Percentiles rank a stretch among this genome's conserved stretches.
Evolutionary conservation across 768 basidiomycete species (phyloP).

Genomic region (Auricularia heimuer): DNA sequence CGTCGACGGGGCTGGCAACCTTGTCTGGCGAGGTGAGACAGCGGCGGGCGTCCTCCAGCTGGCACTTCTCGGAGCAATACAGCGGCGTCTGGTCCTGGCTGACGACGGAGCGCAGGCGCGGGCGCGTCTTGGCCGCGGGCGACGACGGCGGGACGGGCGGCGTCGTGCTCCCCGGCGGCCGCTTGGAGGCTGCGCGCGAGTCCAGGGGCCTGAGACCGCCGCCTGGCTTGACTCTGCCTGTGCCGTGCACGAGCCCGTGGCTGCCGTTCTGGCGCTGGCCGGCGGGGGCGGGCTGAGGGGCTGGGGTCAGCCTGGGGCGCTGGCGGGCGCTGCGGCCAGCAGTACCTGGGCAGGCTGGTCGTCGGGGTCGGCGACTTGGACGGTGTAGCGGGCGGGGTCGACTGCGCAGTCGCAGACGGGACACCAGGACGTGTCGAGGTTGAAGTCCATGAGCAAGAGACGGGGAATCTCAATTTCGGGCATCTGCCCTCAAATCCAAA

Average conservation of each 20-base stretch:
- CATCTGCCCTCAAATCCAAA: too few species aligned
- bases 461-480: too few species aligned
- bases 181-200: constrained; percentile 17
- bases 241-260: constrained; percentile 52
- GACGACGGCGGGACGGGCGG: constrained; percentile 16
- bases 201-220: constrained; percentile 24
- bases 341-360: background rate
- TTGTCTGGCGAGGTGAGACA: background rate
- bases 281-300: constrained; percentile 8
- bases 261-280: constrained; percentile 8
- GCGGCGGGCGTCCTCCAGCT: constrained; percentile 35
- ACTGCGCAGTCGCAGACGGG: constrained; percentile 70
- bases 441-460: constrained; percentile 19
- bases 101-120: constrained; percentile 56
- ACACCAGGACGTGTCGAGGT: constrained; percentile 70
- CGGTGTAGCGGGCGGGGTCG: constrained; percentile 59
- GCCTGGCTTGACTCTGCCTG: constrained; percentile 53
- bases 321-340: background rate
- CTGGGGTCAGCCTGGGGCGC: background rate
- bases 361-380: constrained; percentile 15
- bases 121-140: constrained; percentile 15
- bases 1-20: background rate
- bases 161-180: constrained; percentile 5
- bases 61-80: constrained; percentile 77
- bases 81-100: constrained; percentile 73